Evolutionary conservation across 164 flowering plant genomes (phyloP), one percentile per base, ranked within the genome.

Genomic region (Stephania japonica): DNA sequence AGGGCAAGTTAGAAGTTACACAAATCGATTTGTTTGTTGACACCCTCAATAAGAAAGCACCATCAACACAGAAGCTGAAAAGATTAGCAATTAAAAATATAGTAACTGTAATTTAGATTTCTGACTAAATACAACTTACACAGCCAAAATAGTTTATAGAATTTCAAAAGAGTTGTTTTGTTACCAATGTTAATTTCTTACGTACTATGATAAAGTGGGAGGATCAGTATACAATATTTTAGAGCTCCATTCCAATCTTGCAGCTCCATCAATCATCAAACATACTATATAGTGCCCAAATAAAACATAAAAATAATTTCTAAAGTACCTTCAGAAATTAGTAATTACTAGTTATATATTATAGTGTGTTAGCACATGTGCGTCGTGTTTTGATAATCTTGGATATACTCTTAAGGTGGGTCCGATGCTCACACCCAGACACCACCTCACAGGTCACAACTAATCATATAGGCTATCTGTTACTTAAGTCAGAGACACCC

Each of bases 141-240:
- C 9, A 25, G 44, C 16, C 4, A 44, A 53, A 19, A 38, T 53
- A n/a, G 24, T 12, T 6, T 23, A 25, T 6, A 23, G 66, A 71
- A 71, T 3, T 41, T 24, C 12, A 62, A 70, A 21, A 69, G 26
- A 8, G 11, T 50, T 69, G 25, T 47, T 32, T 5, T 43, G 23
- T 27, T 47, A n/a, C 12, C 43, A 47, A 24, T 72, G 53, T 64
- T 47, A 32, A 74, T 71, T 53, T 32, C 38, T 66, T 21, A 79
- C 92, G 53, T 88, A 93, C 98, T 87, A 80, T 88, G 78, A 82
- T 95, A 95, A 41, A 82, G 84, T 65, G 93, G 92, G 79, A 95
- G 81, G 44, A 92, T 89, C 75, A 86, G 75, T 76, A 85, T 84
- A 86, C 97, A 89, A 76, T 84, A 90, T 8, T 70, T 59, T 50